Conservation (phyloP, 2,329 filamentous ascomycete species). For the Pseudogymnoascus sp. region DNA sequence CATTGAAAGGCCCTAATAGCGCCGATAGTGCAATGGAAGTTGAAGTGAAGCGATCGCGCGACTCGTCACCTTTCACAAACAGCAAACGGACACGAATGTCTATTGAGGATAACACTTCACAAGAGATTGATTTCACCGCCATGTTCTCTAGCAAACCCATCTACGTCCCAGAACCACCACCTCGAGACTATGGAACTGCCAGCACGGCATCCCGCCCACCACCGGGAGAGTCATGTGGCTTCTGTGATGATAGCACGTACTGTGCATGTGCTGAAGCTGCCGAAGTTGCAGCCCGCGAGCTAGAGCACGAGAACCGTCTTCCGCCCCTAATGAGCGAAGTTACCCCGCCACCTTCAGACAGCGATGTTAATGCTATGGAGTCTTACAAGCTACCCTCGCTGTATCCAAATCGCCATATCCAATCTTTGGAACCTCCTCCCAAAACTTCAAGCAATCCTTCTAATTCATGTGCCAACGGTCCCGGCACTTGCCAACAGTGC, state of each 20-base stretch:
- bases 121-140: slow-evolving; percentile 68
- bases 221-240: slow-evolving; percentile 65
- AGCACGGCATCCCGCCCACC: slow-evolving; percentile 29
- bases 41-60: slow-evolving; percentile 23
- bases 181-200: slow-evolving; percentile 17
- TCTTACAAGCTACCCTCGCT: slow-evolving; percentile 50
- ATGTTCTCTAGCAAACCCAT: slow-evolving; percentile 44
- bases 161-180: slow-evolving; percentile 14
- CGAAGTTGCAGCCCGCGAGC: slow-evolving; percentile 27
- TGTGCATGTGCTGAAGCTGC: slow-evolving; percentile 67
- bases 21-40: slow-evolving; percentile 8
- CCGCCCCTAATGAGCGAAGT: slow-evolving; percentile 36
- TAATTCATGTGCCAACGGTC: slow-evolving; percentile 44
- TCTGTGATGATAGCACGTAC: slow-evolving; percentile 73
- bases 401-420: slow-evolving; percentile 24
- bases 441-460: slow-evolving; percentile 29
- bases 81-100: slow-evolving; percentile 47
- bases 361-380: slow-evolving; percentile 38
- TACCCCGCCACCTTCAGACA: slow-evolving; percentile 36
- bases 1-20: slow-evolving; percentile 23
- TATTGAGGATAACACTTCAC: slow-evolving; percentile 33
- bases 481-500: slow-evolving; percentile 73
- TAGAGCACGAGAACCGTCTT: slow-evolving; percentile 26
- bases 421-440: slow-evolving; percentile 15
- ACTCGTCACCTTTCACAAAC: slow-evolving; percentile 21